phyloP scores from a whole-genome alignment of 108 stramenopile species.

The Fragilaria radians region DNA sequence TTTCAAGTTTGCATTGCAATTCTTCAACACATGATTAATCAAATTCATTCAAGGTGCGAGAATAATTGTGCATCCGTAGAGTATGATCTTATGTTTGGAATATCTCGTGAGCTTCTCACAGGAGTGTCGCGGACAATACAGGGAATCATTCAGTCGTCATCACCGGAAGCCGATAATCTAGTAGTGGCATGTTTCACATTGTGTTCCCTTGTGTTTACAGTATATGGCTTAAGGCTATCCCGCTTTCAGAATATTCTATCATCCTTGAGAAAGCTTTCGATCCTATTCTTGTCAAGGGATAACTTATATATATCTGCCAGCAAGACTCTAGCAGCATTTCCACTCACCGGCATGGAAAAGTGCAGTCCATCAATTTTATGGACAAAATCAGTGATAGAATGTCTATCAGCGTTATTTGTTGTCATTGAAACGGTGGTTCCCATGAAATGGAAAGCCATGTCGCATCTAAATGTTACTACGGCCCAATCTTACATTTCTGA shows the following conservation, averaged over 20 bases:
- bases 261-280: slow-evolving; percentile 8
- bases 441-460: slow-evolving; percentile 1
- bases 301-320: slow-evolving; percentile 23
- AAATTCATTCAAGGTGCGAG: slow-evolving; percentile 5
- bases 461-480: neutral
- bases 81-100: slow-evolving; percentile 18
- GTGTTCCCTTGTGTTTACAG: slow-evolving; percentile 16
- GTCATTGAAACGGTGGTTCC: slow-evolving; percentile 26
- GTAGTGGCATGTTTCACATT: slow-evolving; percentile 15
- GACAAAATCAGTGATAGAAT: slow-evolving; percentile 12
- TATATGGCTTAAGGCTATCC: slow-evolving; percentile 36
- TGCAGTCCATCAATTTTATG: slow-evolving; percentile 21
- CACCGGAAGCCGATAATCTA: too few species aligned
- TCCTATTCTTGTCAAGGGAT: too few species aligned
- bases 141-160: slow-evolving; percentile 11
- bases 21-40: slow-evolving; percentile 6
- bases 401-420: slow-evolving; percentile 1
- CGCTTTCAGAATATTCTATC: slow-evolving; percentile 19
- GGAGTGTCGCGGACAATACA: slow-evolving; percentile 16
- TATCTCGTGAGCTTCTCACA: slow-evolving; percentile 18
- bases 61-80: slow-evolving; percentile 19
- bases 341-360: slow-evolving; percentile 23
- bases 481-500: slow-evolving; percentile 5
- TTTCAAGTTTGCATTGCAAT: slow-evolving; percentile 22
- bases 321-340: slow-evolving; percentile 18